These are phyloP conservation scores for Cercophora samala DNA, from an alignment of 495 filamentous ascomycete genomes.

Conservation along the genomic window DNA sequence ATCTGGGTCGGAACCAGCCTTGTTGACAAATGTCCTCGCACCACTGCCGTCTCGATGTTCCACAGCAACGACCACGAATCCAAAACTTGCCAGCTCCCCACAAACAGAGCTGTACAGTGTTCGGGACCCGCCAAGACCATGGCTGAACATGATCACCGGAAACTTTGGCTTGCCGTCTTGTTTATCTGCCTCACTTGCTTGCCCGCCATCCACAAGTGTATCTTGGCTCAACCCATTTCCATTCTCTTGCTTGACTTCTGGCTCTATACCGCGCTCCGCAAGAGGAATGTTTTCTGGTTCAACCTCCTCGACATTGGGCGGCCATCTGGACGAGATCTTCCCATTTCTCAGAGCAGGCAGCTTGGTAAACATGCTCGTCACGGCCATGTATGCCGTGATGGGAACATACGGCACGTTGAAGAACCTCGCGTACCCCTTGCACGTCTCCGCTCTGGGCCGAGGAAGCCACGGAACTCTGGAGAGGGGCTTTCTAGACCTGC, in stretches of 20 bases:
- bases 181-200: neutral
- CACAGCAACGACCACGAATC: slow-evolving; percentile 64
- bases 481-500: slow-evolving; percentile 20
- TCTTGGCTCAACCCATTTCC: neutral
- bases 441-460: slow-evolving; percentile 44
- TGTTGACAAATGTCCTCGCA: slow-evolving; percentile 57
- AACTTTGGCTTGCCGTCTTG: slow-evolving; percentile 39
- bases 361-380: slow-evolving; percentile 55
- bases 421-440: slow-evolving; percentile 54
- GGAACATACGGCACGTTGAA: slow-evolving; percentile 43
- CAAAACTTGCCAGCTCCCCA: slow-evolving; percentile 61
- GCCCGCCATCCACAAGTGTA: slow-evolving; percentile 8
- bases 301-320: slow-evolving; percentile 10
- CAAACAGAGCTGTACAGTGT: slow-evolving; percentile 61
- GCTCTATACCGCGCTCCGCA: neutral
- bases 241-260: neutral
- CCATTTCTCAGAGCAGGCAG: slow-evolving; percentile 56
- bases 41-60: slow-evolving; percentile 66
- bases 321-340: slow-evolving; percentile 32
- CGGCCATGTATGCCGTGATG: slow-evolving; percentile 44
- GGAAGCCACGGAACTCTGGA: slow-evolving; percentile 55
- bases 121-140: slow-evolving; percentile 62
- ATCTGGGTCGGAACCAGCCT: slow-evolving; percentile 23
- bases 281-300: slow-evolving; percentile 25
- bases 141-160: slow-evolving; percentile 66